A percentile compares a stretch with the other conserved stretches of the same genome.
These are phyloP conservation scores for Phytophthora hibernalis DNA, from an alignment of 352 stramenopile species.

Conservation along the genomic window DNA sequence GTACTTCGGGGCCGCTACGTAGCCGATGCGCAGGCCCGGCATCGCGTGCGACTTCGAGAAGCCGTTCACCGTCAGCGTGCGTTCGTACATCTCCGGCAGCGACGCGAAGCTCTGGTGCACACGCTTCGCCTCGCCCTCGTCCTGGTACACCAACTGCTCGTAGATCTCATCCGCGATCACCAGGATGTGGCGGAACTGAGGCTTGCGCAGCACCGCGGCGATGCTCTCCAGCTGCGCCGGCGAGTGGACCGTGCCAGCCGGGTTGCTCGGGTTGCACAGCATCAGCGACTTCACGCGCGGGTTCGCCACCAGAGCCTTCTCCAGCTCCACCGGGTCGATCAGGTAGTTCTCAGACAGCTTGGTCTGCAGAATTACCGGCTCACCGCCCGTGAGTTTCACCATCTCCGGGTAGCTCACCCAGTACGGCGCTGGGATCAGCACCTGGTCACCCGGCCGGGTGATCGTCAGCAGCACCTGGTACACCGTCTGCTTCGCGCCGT, in stretches of 20 bases:
- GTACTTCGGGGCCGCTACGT: slow-evolving; percentile 83
- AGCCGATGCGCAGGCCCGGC: slow-evolving; percentile 95
- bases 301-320: slow-evolving; percentile 71
- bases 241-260: slow-evolving; percentile 87
- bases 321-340: slow-evolving; percentile 86
- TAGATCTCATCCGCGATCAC: slow-evolving; percentile 97
- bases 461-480: slow-evolving; percentile 94
- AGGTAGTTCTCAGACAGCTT: slow-evolving; percentile 92
- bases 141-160: slow-evolving; percentile 94
- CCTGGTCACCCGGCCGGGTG: slow-evolving; percentile 92
- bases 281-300: slow-evolving; percentile 91
- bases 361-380: slow-evolving; percentile 93
- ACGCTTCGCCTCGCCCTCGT: slow-evolving; percentile 60
- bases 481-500: slow-evolving; percentile 96
- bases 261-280: slow-evolving; percentile 97
- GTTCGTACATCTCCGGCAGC: slow-evolving; percentile 86
- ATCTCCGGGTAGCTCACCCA: slow-evolving; percentile 98
- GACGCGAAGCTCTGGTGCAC: slow-evolving; percentile 76
- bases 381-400: slow-evolving; percentile 90
- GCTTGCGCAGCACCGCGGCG: slow-evolving; percentile 62
- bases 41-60: slow-evolving; percentile 98
- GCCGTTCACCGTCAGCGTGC: slow-evolving; percentile 95
- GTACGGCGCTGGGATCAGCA: slow-evolving; percentile 96
- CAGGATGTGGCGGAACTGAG: slow-evolving; percentile 77
- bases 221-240: slow-evolving; percentile 62